These are phyloP conservation scores for Taphrina pruni DNA, from an alignment of 1,139 yeast species.

Conservation along the genomic window DNA sequence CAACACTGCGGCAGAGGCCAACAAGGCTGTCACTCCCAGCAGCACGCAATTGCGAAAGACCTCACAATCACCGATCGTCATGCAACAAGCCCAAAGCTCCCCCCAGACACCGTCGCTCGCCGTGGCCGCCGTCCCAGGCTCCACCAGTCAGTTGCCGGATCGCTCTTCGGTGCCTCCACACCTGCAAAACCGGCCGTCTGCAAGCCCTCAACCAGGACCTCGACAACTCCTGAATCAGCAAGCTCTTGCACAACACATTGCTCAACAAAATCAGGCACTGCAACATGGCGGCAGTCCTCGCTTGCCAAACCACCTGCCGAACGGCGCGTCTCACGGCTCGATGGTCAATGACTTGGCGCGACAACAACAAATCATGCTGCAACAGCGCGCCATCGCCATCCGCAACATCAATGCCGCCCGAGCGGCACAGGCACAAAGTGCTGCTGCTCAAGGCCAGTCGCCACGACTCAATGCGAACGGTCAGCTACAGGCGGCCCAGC, in stretches of 20 bases:
- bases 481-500: slow-evolving; percentile 35
- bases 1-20: not conserved
- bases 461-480: slow-evolving; percentile 21
- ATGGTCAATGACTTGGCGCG: slow-evolving; percentile 30
- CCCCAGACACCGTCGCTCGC: slow-evolving; percentile 1
- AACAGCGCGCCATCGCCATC: slow-evolving; percentile 37
- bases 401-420: slow-evolving; percentile 31
- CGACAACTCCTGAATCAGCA: slow-evolving; percentile 28
- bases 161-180: slow-evolving; percentile 22
- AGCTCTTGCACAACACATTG: slow-evolving; percentile 29
- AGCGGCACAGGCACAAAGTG: slow-evolving; percentile 26
- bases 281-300: slow-evolving; percentile 35
- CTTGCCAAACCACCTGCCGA: slow-evolving; percentile 1
- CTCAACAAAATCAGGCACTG: slow-evolving; percentile 14
- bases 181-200: slow-evolving; percentile 27
- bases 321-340: not conserved
- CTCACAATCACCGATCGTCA: slow-evolving; percentile 16
- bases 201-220: slow-evolving; percentile 23
- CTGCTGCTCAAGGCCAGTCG: not conserved
- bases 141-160: slow-evolving; percentile 7
- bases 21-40: not conserved
- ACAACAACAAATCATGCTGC: slow-evolving; percentile 35
- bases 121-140: not conserved
- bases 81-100: slow-evolving; percentile 5
- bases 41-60: slow-evolving; percentile 6